Base-by-base conservation (phyloP, 208 protist species). In the Herpetomonas samuelpessoai region DNA sequence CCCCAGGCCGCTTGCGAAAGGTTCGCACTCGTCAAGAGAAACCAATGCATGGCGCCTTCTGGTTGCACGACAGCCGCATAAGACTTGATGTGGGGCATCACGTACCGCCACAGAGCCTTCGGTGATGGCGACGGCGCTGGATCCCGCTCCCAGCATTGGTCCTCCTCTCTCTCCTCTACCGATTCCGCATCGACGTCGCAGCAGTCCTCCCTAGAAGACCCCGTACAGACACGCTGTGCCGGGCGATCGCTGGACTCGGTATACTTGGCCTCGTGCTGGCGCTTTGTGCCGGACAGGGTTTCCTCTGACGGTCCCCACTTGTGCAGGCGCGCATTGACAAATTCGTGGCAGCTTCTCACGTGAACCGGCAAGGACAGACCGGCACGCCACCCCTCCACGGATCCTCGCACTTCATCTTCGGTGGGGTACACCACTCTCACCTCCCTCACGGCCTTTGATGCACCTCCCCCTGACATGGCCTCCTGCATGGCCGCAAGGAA, bases 1-100 rank as follows among this genome's bases (percentile, higher is more conserved):
- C 91, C 91, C 86, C 88, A 95, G 21, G 91, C 91, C 24, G 88
- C 88, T 60, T 91, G 76, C 25, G 83, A 92, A 7, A 96, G 67
- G 60, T 96, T 96, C 1, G 81, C 77, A 57, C 84, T 93, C 16
- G 91, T 96, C 21, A 96, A 41, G 10, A 92, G 59, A 48, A 82
- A 79, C 85, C 91, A 96, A 27, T 71, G 68, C 21, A 92, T 16
- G 26, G 54, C 24, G 24, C 71, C 68, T 10, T n/a, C n/a, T n/a
- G n/a, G n/a, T n/a, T n/a, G n/a, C n/a, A n/a, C n/a, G n/a, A n/a
- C n/a, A 27, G 69, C 67, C 3, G 79, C 76, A 65, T 96, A 96
- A 18, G 83, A 79, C 69, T 96, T 96, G 44, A 96, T 76, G 75
- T 96, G 91, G 6, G 91, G 91, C 57, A 94, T 30, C 6, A n/a